These are phyloP conservation scores for Sphenostylis stenocarpa DNA, from an alignment of 306 rosid species.

Conservation along the genomic window DNA sequence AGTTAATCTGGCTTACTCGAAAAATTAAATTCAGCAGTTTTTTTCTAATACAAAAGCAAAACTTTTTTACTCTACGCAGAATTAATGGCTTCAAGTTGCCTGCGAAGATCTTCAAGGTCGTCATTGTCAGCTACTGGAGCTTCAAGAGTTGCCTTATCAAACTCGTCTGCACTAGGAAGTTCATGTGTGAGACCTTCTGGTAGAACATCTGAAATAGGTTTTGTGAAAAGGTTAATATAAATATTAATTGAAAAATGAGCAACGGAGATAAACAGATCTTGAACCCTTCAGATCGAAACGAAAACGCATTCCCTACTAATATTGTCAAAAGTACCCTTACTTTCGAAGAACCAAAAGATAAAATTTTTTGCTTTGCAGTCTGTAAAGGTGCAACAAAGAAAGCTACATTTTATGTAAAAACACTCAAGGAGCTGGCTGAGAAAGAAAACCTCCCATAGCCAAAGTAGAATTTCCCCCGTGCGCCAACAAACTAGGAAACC, in stretches of 20 bases:
- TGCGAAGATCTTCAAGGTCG: conserved; percentile 79
- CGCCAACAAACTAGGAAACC: conserved; percentile 15
- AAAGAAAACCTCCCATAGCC: neutral
- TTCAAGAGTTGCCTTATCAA: conserved; percentile 37
- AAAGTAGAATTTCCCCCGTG: neutral
- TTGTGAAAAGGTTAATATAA: neutral
- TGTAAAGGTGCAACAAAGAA: neutral
- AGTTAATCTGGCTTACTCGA: neutral
- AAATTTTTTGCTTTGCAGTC: neutral
- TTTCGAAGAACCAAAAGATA: neutral
- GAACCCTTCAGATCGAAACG: conserved; percentile 19
- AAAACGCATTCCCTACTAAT: conserved; percentile 1
- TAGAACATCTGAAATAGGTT: conserved; percentile 56
- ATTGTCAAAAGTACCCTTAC: neutral
- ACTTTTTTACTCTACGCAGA: conserved; percentile 41
- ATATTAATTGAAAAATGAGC: neutral
- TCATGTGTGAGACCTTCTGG: conserved; percentile 95
- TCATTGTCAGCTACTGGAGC: conserved; percentile 46
- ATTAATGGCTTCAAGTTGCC: conserved; percentile 87
- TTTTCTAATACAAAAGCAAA: neutral
- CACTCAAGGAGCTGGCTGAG: neutral
- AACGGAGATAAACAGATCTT: conserved; percentile 16
- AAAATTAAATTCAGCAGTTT: neutral
- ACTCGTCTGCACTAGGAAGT: conserved; percentile 82
- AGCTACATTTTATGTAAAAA: neutral